Conservation (phyloP, 371 early-diverging fungal species). For the Zancudomyces culisetae region DNA sequence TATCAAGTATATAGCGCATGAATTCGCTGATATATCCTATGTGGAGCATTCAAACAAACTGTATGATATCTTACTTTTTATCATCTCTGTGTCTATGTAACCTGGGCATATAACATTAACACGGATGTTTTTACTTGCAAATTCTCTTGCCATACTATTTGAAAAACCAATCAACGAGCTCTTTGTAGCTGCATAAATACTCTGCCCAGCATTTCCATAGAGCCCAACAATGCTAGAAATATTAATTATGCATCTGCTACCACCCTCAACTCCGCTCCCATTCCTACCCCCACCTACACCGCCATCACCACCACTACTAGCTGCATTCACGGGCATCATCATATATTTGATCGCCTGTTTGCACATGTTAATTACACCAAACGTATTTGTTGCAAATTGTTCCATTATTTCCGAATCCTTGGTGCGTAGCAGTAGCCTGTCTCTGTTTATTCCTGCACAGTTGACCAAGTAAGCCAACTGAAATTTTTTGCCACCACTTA, state of each 20-base stretch:
- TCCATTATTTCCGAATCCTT: slow-evolving; percentile 27
- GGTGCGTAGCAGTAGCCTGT: slow-evolving; percentile 33
- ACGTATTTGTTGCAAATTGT: slow-evolving; percentile 41
- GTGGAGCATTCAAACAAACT: no score
- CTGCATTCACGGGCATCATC: slow-evolving; percentile 27
- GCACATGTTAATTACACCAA: slow-evolving; percentile 56
- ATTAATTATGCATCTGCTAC: slow-evolving; percentile 73
- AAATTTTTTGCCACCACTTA: no score
- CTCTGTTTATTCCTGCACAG: slow-evolving; percentile 31
- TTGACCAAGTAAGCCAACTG: slow-evolving; percentile 12
- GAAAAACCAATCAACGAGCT: slow-evolving; percentile 70
- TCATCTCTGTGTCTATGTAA: slow-evolving; percentile 76
- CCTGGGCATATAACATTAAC: slow-evolving; percentile 78
- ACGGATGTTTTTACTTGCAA: slow-evolving; percentile 47
- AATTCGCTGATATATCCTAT: no score
- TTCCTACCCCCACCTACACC: no score
- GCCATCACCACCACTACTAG: no score
- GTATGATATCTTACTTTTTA: slow-evolving; percentile 5
- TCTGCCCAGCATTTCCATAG: slow-evolving; percentile 58
- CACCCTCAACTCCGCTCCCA: no score
- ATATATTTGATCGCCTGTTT: slow-evolving; percentile 22
- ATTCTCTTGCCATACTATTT: slow-evolving; percentile 57
- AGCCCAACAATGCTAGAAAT: slow-evolving; percentile 61
- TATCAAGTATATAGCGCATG: no score
- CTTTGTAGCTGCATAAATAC: slow-evolving; percentile 48